A percentile compares a stretch with the other conserved stretches of the same genome.
phyloP scores from a whole-genome alignment of 2,329 filamentous ascomycete genomes.

The Penicillium sp. region DNA sequence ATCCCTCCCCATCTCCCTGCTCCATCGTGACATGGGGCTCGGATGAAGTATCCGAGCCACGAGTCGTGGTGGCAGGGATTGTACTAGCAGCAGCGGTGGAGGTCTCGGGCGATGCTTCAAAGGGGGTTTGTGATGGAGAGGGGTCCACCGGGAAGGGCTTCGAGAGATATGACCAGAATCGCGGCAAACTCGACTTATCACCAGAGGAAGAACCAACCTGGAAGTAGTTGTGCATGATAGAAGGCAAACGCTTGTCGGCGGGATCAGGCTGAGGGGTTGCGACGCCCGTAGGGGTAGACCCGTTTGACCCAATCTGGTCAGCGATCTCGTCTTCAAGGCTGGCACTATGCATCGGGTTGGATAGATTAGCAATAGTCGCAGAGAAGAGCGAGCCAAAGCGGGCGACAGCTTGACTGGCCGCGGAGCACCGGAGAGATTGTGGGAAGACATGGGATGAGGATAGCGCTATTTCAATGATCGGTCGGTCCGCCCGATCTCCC shows the following conservation, averaged over 20 bases:
- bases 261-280: slow-evolving; percentile 90
- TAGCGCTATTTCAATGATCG: background rate
- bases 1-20: slow-evolving; percentile 31
- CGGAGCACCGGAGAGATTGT: too few relatives aligned
- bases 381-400: background rate
- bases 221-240: slow-evolving; percentile 94
- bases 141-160: slow-evolving; percentile 12
- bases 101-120: slow-evolving; percentile 6
- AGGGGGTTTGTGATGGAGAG: slow-evolving; percentile 11
- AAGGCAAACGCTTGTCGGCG: slow-evolving; percentile 88
- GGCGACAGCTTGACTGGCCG: background rate
- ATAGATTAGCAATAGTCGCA: slow-evolving; percentile 21
- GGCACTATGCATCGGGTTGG: slow-evolving; percentile 19
- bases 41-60: slow-evolving; percentile 24
- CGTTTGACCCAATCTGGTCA: slow-evolving; percentile 58
- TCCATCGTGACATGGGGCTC: slow-evolving; percentile 41
- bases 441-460: background rate
- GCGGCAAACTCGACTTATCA: slow-evolving; percentile 53
- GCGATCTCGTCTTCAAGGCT: slow-evolving; percentile 37
- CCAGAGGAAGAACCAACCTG: slow-evolving; percentile 93
- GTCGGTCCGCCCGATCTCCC: background rate
- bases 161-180: slow-evolving; percentile 34
- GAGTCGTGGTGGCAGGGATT: background rate
- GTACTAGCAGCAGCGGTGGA: slow-evolving; percentile 6
- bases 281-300: slow-evolving; percentile 82